Conservation (phyloP, 2,329 filamentous ascomycete genomes). For the Dactylella cylindrospora region DNA sequence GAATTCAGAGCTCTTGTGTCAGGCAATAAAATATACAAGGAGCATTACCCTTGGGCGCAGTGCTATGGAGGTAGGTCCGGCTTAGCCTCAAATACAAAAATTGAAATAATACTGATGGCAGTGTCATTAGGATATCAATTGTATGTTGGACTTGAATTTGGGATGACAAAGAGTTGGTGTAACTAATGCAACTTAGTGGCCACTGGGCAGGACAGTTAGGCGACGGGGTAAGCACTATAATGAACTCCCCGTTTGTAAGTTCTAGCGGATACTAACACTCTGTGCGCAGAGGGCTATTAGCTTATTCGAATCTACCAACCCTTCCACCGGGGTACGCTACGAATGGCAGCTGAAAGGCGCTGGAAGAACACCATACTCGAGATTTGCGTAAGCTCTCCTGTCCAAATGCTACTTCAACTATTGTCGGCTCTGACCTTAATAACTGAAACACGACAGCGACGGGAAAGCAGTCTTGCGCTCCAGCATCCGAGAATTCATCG, state of each 20-base stretch:
- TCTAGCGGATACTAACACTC: constrained; percentile 8
- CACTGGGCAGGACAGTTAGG: constrained; percentile 95
- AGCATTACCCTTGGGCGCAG: constrained; percentile 91
- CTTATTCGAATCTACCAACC: constrained; percentile 84
- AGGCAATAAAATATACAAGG: constrained; percentile 78
- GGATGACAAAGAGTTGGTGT: constrained; percentile 49
- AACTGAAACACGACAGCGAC: constrained; percentile 56
- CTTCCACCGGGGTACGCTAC: constrained; percentile 69
- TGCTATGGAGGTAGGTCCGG: constrained; percentile 78
- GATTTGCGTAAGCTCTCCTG: constrained; percentile 65
- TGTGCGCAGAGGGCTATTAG: constrained; percentile 71
- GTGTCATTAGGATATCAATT: constrained; percentile 43
- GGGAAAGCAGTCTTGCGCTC: constrained; percentile 90
- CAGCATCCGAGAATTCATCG: constrained; percentile 90
- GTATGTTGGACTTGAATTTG: constrained; percentile 11
- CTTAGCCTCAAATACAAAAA: constrained; percentile 50
- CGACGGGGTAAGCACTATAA: constrained; percentile 63
- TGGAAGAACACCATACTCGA: constrained; percentile 87
- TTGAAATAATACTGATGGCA: constrained; percentile 1
- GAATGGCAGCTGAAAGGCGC: constrained; percentile 95
- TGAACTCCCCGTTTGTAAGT: not conserved
- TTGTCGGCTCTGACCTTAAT: too few relatives aligned
- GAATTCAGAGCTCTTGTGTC: constrained; percentile 76
- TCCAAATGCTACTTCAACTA: not conserved
- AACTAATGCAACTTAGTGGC: constrained; percentile 56